Evolutionary conservation across 257 asterid genomes (phyloP), one percentile per base, ranked within the genome.

Genomic region (Jacaranda copaia): DNA sequence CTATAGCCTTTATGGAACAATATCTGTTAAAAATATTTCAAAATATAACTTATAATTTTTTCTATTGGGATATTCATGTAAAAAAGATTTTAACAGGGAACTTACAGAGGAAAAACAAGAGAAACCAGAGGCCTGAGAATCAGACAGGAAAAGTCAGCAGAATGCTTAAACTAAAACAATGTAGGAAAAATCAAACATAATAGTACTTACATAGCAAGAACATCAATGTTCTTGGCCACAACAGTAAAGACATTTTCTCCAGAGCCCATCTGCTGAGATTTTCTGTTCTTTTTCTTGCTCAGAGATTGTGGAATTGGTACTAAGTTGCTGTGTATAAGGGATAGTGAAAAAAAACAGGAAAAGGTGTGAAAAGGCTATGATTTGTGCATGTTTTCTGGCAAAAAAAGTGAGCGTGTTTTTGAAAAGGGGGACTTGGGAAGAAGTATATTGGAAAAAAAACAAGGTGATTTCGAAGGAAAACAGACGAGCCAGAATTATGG

Each of bases 51-150:
- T n/a, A 7, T n/a, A 5, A 15, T 71, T 10, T 11, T 1, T 19
- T 40, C 4, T 16, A n/a, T 39, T 40, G 13, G 18, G 40, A n/a
- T 42, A 1, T 25, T 25, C 32, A 25, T 25, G 32, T 25, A 25
- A 25, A 25, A 25, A 18, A 51, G 62, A 6, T 36, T 51, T 2
- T 9, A 20, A 25, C 32, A 25, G 2, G 64, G 0, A 58, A 86
- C 97, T 94, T 89, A 92, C 97, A 94, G 91, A 61, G 98, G 98
- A 81, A 84, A 94, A 56, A 87, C 93, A 60, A 94, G 98, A 78
- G 97, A 89, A 72, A 94, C 72, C 76, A 94, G 70, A 77, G 98
- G 98, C 98, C 98, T 92, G 90, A 65, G 51, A 81, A 76, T 68
- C 49, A 69, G 36, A 73, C 20, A 66, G 19, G 20, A 15, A 73